These are phyloP conservation scores for Arthrobotrys conoides DNA, from an alignment of 2,329 filamentous ascomycete genomes.

Conservation along the genomic window DNA sequence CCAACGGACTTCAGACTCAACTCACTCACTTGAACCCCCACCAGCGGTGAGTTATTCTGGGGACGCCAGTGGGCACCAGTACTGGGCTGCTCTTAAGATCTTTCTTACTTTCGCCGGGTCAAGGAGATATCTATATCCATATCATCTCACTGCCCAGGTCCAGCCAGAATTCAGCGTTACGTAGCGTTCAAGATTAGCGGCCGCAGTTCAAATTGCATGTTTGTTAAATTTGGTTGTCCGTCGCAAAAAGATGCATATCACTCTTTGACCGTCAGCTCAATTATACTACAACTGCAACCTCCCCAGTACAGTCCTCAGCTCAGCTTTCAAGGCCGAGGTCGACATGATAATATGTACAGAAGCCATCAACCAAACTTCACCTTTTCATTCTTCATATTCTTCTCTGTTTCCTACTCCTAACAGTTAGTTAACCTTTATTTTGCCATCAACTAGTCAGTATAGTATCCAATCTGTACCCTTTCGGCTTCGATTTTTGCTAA, in stretches of 20 bases:
- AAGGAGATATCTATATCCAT: no score
- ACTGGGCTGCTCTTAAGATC: no score
- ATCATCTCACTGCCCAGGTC: no score
- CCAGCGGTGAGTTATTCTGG: no score
- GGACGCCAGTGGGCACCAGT: no score
- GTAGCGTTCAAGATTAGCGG: no score
- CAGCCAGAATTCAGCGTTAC: no score
- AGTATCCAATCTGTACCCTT: background rate
- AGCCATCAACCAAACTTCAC: background rate
- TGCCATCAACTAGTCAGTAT: background rate
- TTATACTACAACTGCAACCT: background rate
- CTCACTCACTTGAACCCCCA: no score
- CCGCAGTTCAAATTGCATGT: background rate
- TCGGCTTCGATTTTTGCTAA: background rate
- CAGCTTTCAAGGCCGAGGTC: background rate
- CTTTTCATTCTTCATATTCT: background rate
- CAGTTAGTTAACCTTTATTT: background rate
- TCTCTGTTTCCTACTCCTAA: background rate
- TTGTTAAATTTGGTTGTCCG: background rate
- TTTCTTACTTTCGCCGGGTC: no score
- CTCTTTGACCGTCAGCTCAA: background rate
- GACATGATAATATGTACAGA: slow-evolving; percentile 17
- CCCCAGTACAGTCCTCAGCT: no score
- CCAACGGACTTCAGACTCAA: no score
- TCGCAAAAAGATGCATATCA: background rate